Conservation (phyloP, 2,329 filamentous ascomycete species). For the Sporothrix euskadiensis region DNA sequence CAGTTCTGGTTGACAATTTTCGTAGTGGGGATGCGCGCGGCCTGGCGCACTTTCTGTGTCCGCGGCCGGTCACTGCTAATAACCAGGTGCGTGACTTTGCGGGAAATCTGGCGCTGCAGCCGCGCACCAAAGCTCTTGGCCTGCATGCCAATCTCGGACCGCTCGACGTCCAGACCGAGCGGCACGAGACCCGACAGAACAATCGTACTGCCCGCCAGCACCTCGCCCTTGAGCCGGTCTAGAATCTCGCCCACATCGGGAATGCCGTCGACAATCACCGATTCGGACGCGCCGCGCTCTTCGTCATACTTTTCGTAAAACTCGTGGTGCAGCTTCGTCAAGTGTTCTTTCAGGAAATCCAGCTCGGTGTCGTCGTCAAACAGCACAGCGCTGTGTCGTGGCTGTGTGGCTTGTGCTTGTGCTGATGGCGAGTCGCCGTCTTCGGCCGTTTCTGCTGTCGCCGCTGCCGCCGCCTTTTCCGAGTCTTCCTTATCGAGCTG, state of each 20-base stretch:
- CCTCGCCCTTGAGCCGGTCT: constrained; percentile 72
- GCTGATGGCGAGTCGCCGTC: background rate
- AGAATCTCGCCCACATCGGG: constrained; percentile 88
- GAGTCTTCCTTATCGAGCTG: constrained; percentile 84
- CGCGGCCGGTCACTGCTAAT: constrained; percentile 70
- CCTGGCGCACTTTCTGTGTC: constrained; percentile 88
- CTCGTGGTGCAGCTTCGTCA: constrained; percentile 70
- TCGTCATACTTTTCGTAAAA: constrained; percentile 84
- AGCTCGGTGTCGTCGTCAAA: constrained; percentile 88
- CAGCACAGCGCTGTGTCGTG: constrained; percentile 68
- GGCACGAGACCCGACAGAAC: constrained; percentile 92
- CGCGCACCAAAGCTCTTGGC: constrained; percentile 81
- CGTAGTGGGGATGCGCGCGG: constrained; percentile 74
- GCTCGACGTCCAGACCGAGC: constrained; percentile 73
- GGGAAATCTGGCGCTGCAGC: constrained; percentile 57
- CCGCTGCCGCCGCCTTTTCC: constrained; percentile 40
- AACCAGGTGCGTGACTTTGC: constrained; percentile 71
- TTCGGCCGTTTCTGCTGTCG: background rate
- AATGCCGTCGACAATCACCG: constrained; percentile 38
- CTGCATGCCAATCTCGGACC: constrained; percentile 84
- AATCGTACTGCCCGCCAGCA: constrained; percentile 73
- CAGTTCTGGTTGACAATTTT: constrained; percentile 92
- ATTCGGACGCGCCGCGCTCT: constrained; percentile 38
- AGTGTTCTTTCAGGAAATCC: constrained; percentile 69
- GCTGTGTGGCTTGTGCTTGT: constrained; percentile 38